Conservation (phyloP, 1,139 yeast genomes). For the Pichia sp. region DNA sequence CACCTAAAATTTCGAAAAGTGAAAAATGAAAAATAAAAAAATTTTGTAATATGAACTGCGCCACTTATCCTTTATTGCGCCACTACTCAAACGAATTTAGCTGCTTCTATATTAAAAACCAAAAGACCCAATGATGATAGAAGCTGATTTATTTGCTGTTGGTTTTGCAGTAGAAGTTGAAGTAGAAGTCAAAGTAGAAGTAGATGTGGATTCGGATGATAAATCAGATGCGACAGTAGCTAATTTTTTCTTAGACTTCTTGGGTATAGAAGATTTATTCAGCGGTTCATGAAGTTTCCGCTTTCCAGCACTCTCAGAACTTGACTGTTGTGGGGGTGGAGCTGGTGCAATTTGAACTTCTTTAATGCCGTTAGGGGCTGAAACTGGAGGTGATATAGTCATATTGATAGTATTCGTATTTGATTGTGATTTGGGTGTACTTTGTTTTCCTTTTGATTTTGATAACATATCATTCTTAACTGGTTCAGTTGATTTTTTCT, state of each 20-base stretch:
- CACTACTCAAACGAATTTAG: too few species aligned
- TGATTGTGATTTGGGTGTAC: not conserved
- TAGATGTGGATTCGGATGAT: not conserved
- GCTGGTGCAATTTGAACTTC: too few species aligned
- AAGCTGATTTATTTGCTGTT: not conserved
- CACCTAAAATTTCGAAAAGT: not conserved
- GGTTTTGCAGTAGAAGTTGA: not conserved
- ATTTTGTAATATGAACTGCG: not conserved
- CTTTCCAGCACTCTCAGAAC: too few species aligned
- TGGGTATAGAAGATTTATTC: not conserved
- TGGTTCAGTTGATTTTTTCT: slow-evolving; percentile 1
- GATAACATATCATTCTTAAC: not conserved
- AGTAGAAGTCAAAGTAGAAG: not conserved
- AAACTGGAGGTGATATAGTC: too few species aligned
- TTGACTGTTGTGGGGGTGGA: too few species aligned
- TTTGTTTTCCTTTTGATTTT: not conserved
- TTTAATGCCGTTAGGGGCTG: too few species aligned
- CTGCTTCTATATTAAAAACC: slow-evolving; percentile 5
- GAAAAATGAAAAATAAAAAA: not conserved
- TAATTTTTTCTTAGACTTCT: not conserved
- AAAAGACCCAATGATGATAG: slow-evolving; percentile 14
- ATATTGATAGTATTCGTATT: too few species aligned
- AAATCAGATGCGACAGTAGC: too few species aligned
- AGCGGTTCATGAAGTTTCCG: not conserved
- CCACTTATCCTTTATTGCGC: too few species aligned